Conservation (phyloP, 2,329 filamentous ascomycete species). For the Paracoccidioides brasiliensis region DNA sequence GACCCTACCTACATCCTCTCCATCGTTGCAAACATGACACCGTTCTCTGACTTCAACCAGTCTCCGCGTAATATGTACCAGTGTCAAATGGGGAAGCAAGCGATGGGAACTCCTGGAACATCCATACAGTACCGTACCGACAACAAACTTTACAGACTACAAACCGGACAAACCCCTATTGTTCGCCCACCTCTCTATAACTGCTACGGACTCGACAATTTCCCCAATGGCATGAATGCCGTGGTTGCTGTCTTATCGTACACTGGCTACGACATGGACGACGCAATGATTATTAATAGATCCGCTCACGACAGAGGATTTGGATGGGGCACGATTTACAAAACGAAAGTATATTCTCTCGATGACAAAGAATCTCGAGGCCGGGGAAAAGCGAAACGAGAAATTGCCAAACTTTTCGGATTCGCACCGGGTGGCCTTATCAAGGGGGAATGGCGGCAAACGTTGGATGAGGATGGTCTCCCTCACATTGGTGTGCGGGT, state of each 20-base stretch:
- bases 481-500: constrained; percentile 68
- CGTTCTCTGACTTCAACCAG: constrained; percentile 97
- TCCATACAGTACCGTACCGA: constrained; percentile 78
- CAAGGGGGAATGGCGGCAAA: constrained; percentile 54
- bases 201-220: constrained; percentile 93
- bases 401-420: constrained; percentile 72
- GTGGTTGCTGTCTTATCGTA: constrained; percentile 97
- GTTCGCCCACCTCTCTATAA: constrained; percentile 89
- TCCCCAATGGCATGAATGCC: constrained; percentile 90
- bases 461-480: constrained; percentile 77
- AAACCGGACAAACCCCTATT: constrained; percentile 91
- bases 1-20: constrained; percentile 94
- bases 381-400: constrained; percentile 51
- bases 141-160: constrained; percentile 90
- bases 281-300: constrained; percentile 99
- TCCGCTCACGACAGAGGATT: constrained; percentile 92
- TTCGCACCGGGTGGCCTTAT: constrained; percentile 69
- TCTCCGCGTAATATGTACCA: constrained; percentile 99
- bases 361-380: constrained; percentile 61
- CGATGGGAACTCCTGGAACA: constrained; percentile 91
- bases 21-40: constrained; percentile 96
- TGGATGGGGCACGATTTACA: constrained; percentile 92
- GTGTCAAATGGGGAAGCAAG: constrained; percentile 98
- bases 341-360: constrained; percentile 82
- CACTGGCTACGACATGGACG: constrained; percentile 99